Percentiles rank a stretch among this genome's conserved stretches.
These are phyloP conservation scores for Austroboletus festivus DNA, from an alignment of 768 basidiomycete genomes.

Conservation along the genomic window DNA sequence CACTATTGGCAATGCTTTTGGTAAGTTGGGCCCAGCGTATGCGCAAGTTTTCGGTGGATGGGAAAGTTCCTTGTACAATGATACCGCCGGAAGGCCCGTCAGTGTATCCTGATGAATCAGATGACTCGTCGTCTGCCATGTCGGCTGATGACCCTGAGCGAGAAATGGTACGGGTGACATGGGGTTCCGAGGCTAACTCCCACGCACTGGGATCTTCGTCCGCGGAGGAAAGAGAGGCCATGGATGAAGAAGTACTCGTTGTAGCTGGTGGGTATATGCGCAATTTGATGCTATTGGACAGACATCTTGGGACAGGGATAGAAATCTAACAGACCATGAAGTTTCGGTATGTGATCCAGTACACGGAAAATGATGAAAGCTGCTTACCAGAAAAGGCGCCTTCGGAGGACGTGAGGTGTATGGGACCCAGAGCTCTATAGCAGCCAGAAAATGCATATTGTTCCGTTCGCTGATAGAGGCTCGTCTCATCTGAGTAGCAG, in stretches of 20 bases:
- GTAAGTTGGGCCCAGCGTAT: conserved; percentile 74
- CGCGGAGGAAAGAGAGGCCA: conserved; percentile 72
- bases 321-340: conserved; percentile 48
- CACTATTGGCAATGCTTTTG: conserved; percentile 45
- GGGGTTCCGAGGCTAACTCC: conserved; percentile 77
- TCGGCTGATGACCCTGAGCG: conserved; percentile 62
- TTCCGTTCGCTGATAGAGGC: conserved; percentile 55
- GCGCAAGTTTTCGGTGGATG: conserved; percentile 70
- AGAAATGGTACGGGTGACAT: conserved; percentile 57
- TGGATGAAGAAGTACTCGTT: conserved; percentile 50
- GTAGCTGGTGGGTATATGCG: conserved; percentile 66
- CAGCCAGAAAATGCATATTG: conserved; percentile 74
- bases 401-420: conserved; percentile 63
- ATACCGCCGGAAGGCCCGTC: conserved; percentile 57
- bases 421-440: conserved; percentile 73
- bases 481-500: conserved; percentile 41
- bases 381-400: conserved; percentile 68
- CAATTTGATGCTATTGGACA: conserved; percentile 72
- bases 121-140: conserved; percentile 81
- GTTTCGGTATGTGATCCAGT: no score
- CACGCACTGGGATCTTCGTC: conserved; percentile 68
- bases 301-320: conserved; percentile 73
- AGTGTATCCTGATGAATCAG: conserved; percentile 56
- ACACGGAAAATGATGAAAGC: background rate
- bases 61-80: conserved; percentile 74